Base-by-base conservation (phyloP, 257 asterid genomes). In the Paulownia fortunei region DNA sequence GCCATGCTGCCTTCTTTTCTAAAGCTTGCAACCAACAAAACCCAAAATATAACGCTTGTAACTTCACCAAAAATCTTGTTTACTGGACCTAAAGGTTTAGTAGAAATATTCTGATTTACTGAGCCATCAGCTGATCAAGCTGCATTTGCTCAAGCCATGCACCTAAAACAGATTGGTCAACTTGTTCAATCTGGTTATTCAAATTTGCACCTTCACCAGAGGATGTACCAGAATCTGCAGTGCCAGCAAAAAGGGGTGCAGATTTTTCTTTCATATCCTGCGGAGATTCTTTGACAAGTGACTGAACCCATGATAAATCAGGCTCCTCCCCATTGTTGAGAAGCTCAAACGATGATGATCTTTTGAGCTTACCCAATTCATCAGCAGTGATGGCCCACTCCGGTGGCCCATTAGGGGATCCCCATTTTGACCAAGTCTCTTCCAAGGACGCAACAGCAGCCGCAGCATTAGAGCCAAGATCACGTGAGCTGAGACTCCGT, bases 301-400 rank as follows among this genome's bases (percentile, higher is more conserved):
- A 87, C 51, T 94, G 97, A 69, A 94, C 97, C 98, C 98, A 94
- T 3, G 97, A 92, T 52, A 92, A 77, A 82, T 92, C 97, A 5
- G 98, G 98, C 76, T 89, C 98, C 82, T 89, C 97, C 10, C 82
- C 88, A 11, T 83, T 81, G 78, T 80, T 86, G 36, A 83, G 86
- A 68, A 72, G 79, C 83, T 93, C 97, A 19, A 83, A 90, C n/a
- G 98, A 91, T 2, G 91, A 84, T 3, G 96, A 88, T 75, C 91
- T 83, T 82, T 78, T 87, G 46, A 82, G 87, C 76, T 72, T 91
- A 42, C 86, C 88, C 12, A 88, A 52, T 47, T 84, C 90, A 10
- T 82, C 90, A 0, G 82, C 63, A 21, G 21, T 77, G 36, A 82
- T 72, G 0, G 85, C 90, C 97, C 97, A 88, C 81, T 89, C 97